Base-by-base conservation (phyloP, 345 rosid genomes). In the Aurinia saxatilis region DNA sequence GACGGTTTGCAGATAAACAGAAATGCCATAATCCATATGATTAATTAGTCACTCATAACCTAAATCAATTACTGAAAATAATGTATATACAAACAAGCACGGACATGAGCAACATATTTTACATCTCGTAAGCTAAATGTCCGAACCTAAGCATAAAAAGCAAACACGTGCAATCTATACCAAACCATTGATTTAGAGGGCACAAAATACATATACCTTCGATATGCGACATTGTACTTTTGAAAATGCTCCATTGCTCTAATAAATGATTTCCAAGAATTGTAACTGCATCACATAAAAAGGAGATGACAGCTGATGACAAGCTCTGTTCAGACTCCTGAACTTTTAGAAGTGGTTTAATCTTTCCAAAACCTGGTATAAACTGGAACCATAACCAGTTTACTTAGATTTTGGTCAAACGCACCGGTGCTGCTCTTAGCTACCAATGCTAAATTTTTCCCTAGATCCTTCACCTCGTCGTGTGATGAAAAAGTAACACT, bases 361-460 rank as follows among this genome's bases (percentile, higher is more conserved):
- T 57, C 27, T 38, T 29, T 27, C 47, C 80, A 27, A 5, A 5
- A 27, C 30, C 30, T 0, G 91, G 90, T 65, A 88, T 63, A 55
- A 83, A 85, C 38, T 76, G 67, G 73, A 85, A 73, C 96, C 96
- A 88, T 6, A 79, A 58, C 41, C 75, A 69, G 73, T 73, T 73
- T 85, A 42, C 53, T 42, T 13, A 31, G 60, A 66, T 83, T 80
- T 76, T 73, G 69, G 63, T 85, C 87, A 81, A 88, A 88, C 50
- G 96, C 91, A 70, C 96, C 91, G 11, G 87, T 83, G 54, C 92
- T 88, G 51, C 47, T 72, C 86, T 85, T 77, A 63, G 90, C 81
- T 57, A 84, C 83, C 41, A 38, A 60, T 41, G 91, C 83, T 65
- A 88, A 73, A 55, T 60, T 49, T 71, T 75, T 69, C 12, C 87